Evolutionary conservation across 1,284 basidiomycete genomes (phyloP).

Genomic region (Cryptococcus floricola): DNA sequence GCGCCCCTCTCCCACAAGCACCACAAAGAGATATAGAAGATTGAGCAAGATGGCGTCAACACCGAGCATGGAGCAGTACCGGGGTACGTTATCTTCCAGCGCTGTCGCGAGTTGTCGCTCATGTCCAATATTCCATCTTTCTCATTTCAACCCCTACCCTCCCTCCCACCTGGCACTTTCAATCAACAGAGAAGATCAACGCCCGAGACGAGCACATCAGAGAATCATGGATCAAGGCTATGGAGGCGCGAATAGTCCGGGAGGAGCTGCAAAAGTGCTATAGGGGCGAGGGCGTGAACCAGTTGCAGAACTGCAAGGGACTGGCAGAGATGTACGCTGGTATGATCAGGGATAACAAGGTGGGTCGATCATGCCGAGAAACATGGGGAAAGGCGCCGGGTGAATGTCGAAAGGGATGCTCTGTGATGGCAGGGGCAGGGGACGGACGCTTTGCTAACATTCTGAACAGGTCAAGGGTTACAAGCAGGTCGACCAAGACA

Average conservation of each 20-base stretch:
- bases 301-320: conserved; percentile 82
- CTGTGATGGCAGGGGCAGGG: too few species aligned
- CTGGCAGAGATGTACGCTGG: conserved; percentile 77
- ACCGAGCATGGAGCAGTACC: conserved; percentile 39
- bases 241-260: conserved; percentile 87
- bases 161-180: conserved; percentile 1
- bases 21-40: background rate
- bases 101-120: background rate
- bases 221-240: conserved; percentile 89
- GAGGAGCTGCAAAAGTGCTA: conserved; percentile 91
- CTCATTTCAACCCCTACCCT: background rate
- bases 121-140: background rate
- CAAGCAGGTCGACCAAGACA: conserved; percentile 43
- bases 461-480: conserved; percentile 56
- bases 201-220: conserved; percentile 75
- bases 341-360: conserved; percentile 81
- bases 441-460: background rate
- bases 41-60: conserved; percentile 18
- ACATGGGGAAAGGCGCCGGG: background rate
- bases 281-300: conserved; percentile 84
- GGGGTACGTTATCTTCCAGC: conserved; percentile 21
- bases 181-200: conserved; percentile 47
- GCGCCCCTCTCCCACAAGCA: background rate
- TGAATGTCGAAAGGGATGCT: background rate
- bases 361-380: conserved; percentile 51